phyloP scores from a whole-genome alignment of 441 rosid species.

The Pelargonium citronellum region DNA sequence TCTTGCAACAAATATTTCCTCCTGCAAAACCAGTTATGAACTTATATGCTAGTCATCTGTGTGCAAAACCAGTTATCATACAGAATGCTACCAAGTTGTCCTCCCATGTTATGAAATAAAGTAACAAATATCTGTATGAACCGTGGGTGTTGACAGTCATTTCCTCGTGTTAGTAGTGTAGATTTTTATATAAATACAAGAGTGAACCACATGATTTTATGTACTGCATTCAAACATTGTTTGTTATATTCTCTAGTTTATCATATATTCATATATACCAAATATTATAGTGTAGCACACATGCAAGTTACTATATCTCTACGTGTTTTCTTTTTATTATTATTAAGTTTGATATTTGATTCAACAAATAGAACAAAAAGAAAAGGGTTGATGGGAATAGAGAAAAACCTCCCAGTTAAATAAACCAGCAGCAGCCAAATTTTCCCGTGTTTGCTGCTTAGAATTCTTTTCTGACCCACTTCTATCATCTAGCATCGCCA shows the following conservation, averaged over 20 bases:
- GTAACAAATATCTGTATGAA: not conserved
- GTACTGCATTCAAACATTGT: not conserved
- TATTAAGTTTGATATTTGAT: not conserved
- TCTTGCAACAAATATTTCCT: constrained; percentile 86
- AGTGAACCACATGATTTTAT: not conserved
- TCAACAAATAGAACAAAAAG: not conserved
- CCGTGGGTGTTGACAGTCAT: not conserved
- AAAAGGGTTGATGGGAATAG: not conserved
- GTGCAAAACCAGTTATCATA: constrained; percentile 1
- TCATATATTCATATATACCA: not conserved
- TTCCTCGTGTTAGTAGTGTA: not conserved
- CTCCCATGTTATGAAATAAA: not conserved
- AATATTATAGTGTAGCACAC: not conserved
- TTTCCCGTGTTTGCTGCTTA: constrained; percentile 79
- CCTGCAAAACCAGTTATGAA: constrained; percentile 41
- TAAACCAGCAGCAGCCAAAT: constrained; percentile 92
- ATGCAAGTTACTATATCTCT: not conserved
- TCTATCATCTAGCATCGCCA: constrained; percentile 57
- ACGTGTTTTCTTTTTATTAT: not conserved
- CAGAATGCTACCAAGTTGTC: not conserved
- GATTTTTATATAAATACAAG: not conserved
- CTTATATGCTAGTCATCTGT: not conserved
- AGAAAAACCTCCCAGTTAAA: constrained; percentile 88
- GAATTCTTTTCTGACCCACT: constrained; percentile 46
- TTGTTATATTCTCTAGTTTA: not conserved